These are phyloP conservation scores for Pleurotus sapidus DNA, from an alignment of 768 basidiomycete species.

Conservation along the genomic window DNA sequence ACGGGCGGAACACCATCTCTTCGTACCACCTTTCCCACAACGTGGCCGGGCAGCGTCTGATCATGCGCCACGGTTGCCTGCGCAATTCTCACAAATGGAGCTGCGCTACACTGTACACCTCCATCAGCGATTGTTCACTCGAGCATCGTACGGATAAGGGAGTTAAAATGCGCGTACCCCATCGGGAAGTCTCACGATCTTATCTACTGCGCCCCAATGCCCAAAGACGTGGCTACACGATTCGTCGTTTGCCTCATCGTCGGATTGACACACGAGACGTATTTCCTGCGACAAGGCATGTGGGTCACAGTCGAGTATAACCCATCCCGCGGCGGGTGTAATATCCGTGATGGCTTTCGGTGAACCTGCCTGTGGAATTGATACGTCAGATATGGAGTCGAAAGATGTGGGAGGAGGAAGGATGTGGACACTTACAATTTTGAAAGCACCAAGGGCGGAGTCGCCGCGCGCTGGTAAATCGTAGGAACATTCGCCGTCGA, in stretches of 20 bases:
- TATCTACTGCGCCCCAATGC: neutral
- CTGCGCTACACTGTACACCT: constrained; percentile 6
- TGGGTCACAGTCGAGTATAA: neutral
- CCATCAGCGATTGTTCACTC: neutral
- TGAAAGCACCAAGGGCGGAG: no score
- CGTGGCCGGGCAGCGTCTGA: constrained; percentile 27
- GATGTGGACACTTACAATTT: no score
- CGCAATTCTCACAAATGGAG: constrained; percentile 25
- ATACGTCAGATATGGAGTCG: neutral
- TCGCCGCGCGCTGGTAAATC: no score
- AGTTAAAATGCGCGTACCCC: neutral
- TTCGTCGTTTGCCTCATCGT: neutral
- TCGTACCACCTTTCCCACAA: constrained; percentile 19
- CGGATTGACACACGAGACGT: neutral
- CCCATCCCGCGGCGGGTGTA: neutral
- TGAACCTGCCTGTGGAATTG: neutral
- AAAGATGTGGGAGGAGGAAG: no score
- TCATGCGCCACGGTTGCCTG: constrained; percentile 31
- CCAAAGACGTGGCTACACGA: neutral
- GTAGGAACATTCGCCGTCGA: no score
- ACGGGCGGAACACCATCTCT: constrained; percentile 19
- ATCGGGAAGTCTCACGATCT: neutral
- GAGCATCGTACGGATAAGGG: no score
- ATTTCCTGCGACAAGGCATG: neutral
- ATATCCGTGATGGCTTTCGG: neutral